Percentiles rank a stretch among this genome's conserved stretches.
Evolutionary conservation across 2,329 filamentous ascomycete genomes (phyloP).

Genomic region (Colletotrichum ledebouriae): DNA sequence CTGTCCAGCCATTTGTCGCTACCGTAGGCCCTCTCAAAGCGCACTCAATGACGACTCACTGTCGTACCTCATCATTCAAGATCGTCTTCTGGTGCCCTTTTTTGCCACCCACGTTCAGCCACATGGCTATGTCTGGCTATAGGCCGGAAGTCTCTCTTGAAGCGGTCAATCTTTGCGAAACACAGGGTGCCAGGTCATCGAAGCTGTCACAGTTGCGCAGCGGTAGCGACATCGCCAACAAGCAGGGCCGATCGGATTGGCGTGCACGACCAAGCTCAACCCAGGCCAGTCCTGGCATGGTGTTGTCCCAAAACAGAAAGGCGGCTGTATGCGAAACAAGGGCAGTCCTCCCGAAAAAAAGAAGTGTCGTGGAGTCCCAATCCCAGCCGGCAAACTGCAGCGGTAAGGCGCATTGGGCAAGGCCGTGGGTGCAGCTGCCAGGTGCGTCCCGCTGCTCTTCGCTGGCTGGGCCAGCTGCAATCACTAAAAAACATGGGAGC

Average conservation of each 20-base stretch:
- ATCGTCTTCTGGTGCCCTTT: neutral
- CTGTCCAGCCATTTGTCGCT: neutral
- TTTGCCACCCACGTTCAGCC: no score
- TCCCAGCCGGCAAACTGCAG: neutral
- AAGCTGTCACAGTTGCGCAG: constrained; percentile 26
- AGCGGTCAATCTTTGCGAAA: constrained; percentile 34
- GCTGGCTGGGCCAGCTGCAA: constrained; percentile 4
- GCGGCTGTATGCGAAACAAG: constrained; percentile 36
- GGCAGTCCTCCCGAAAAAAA: constrained; percentile 14
- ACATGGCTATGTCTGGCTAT: neutral
- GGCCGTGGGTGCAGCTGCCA: constrained; percentile 26
- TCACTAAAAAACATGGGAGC: constrained; percentile 17
- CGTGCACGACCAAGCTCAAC: constrained; percentile 5
- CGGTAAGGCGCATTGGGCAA: constrained; percentile 28
- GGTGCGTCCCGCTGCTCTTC: neutral
- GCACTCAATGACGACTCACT: constrained; percentile 1
- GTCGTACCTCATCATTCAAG: neutral
- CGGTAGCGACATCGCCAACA: constrained; percentile 19
- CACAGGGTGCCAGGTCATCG: constrained; percentile 35
- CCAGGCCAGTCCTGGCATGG: constrained; percentile 23
- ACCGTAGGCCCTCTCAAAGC: neutral
- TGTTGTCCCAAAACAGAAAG: constrained; percentile 31
- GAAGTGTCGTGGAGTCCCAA: neutral
- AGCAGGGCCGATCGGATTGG: constrained; percentile 36
- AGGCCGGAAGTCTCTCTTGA: constrained; percentile 18